These are phyloP conservation scores for Diddensiella caesifluorescens DNA, from an alignment of 805 yeast species.

Conservation along the genomic window DNA sequence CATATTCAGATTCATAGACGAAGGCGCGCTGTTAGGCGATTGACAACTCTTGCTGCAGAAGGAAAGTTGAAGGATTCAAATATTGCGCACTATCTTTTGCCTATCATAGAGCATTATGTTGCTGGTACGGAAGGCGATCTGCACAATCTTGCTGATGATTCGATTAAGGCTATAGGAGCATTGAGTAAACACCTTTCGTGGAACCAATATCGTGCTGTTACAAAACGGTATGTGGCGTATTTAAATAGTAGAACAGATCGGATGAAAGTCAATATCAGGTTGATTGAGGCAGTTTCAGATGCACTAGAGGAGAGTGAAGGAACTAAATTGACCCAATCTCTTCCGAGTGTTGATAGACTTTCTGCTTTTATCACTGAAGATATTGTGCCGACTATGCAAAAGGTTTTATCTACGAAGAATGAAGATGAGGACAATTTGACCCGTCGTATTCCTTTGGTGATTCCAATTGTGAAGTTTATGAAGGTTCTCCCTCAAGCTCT, in stretches of 20 bases:
- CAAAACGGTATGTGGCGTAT: constrained; percentile 58
- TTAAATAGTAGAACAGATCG: constrained; percentile 42
- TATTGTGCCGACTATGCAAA: constrained; percentile 56
- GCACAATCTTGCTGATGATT: constrained; percentile 36
- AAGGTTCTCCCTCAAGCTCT: constrained; percentile 55
- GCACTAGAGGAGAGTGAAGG: constrained; percentile 13
- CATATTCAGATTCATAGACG: constrained; percentile 86
- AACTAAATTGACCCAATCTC: constrained; percentile 20
- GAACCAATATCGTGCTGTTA: constrained; percentile 74
- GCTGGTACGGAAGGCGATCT: constrained; percentile 40
- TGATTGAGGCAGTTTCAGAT: constrained; percentile 33
- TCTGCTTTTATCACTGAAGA: constrained; percentile 50
- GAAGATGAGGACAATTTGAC: constrained; percentile 78
- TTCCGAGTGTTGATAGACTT: constrained; percentile 38
- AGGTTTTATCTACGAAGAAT: constrained; percentile 40
- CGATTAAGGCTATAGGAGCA: constrained; percentile 55
- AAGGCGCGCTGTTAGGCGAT: constrained; percentile 70
- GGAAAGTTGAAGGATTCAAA: constrained; percentile 45
- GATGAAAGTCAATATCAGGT: constrained; percentile 51
- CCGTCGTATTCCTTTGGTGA: constrained; percentile 71
- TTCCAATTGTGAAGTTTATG: constrained; percentile 66
- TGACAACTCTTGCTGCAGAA: constrained; percentile 44
- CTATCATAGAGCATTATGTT: constrained; percentile 79
- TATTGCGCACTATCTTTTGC: constrained; percentile 75
- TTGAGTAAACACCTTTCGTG: constrained; percentile 59